Percentiles rank a stretch among this genome's conserved stretches.
Conservation (phyloP, 2,329 filamentous ascomycete genomes). For the Phoma sp. region DNA sequence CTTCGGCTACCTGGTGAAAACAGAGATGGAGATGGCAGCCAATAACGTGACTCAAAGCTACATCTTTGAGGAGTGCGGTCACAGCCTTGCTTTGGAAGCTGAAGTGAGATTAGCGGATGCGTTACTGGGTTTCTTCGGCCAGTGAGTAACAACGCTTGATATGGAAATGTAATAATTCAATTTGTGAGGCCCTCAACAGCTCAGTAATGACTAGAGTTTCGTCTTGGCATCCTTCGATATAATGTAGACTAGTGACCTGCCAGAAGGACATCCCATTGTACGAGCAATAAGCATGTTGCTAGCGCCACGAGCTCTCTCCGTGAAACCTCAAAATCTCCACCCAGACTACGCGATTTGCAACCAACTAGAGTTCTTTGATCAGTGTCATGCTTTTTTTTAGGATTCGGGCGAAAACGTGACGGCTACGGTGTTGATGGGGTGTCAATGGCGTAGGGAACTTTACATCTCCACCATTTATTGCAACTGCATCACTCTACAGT, state of each 20-base stretch:
- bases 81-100: conserved; percentile 40
- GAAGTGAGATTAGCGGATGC: conserved; percentile 17
- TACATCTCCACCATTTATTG: too few species aligned
- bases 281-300: neutral
- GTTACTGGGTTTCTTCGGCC: conserved; percentile 10
- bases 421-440: neutral
- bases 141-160: neutral
- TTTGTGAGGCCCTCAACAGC: too few species aligned
- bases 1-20: conserved; percentile 43
- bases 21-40: conserved; percentile 39
- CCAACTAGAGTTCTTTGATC: neutral
- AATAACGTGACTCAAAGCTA: conserved; percentile 38
- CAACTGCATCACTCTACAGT: neutral
- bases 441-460: too few species aligned
- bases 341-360: too few species aligned
- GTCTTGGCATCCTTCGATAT: neutral
- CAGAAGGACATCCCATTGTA: neutral
- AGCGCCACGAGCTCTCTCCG: neutral
- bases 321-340: neutral
- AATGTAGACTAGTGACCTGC: neutral
- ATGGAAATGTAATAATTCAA: too few species aligned
- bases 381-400: neutral
- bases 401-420: neutral
- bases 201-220: too few species aligned
- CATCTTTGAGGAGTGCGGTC: conserved; percentile 47